These are phyloP conservation scores for Purshia tridentata DNA, from an alignment of 306 rosid genomes.

Conservation along the genomic window DNA sequence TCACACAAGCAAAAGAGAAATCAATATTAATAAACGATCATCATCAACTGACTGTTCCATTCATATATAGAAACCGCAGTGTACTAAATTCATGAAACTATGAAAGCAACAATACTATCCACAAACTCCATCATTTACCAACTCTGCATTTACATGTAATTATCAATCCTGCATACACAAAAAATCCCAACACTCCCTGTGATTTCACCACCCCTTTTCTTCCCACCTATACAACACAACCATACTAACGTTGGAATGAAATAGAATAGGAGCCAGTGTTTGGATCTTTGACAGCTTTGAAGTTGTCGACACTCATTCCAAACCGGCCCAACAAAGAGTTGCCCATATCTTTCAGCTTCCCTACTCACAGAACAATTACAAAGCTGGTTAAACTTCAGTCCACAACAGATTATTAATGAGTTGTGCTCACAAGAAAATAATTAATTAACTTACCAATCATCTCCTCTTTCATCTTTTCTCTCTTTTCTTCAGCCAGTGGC, in stretches of 20 bases:
- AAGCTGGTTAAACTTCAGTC: neutral
- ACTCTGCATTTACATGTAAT: conserved; percentile 4
- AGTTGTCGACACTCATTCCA: conserved; percentile 88
- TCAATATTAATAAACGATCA: conserved; percentile 5
- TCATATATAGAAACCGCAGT: neutral
- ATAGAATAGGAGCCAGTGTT: conserved; percentile 89
- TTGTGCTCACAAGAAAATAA: neutral
- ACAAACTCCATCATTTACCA: conserved; percentile 1
- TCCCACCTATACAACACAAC: neutral
- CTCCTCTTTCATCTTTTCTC: conserved; percentile 94
- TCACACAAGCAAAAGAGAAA: neutral
- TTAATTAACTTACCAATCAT: conserved; percentile 59
- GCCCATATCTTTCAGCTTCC: conserved; percentile 86
- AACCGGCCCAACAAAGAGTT: conserved; percentile 88
- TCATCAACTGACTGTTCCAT: neutral
- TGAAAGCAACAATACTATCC: neutral
- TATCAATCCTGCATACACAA: neutral
- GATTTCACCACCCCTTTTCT: neutral
- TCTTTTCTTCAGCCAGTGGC: conserved; percentile 86
- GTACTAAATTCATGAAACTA: neutral
- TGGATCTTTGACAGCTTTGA: conserved; percentile 87
- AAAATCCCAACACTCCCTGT: neutral
- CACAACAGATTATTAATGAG: neutral
- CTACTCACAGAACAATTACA: conserved; percentile 38
- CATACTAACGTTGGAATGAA: conserved; percentile 59